phyloP scores from a whole-genome alignment of 768 basidiomycete species.

The Trametes cinnabarina region DNA sequence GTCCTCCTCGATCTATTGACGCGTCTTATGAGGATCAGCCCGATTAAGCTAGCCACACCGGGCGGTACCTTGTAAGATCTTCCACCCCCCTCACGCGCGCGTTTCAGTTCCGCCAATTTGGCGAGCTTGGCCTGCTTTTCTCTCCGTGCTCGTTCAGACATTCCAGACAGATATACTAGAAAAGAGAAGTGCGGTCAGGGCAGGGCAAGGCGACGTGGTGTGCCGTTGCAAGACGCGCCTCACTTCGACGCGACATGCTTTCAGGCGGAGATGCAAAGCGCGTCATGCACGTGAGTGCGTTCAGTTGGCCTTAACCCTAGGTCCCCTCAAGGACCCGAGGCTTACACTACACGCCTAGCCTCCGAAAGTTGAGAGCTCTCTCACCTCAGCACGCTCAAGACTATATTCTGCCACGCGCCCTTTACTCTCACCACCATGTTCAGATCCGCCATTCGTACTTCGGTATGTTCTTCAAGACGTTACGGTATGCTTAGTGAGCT shows the following conservation, averaged over 20 bases:
- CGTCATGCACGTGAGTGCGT: slow-evolving; percentile 16
- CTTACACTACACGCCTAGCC: not conserved
- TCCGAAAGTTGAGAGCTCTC: slow-evolving; percentile 7
- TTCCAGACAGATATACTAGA: slow-evolving; percentile 1
- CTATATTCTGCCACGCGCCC: slow-evolving; percentile 6
- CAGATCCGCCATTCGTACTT: slow-evolving; percentile 43
- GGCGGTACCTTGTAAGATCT: slow-evolving; percentile 56
- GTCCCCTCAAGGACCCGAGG: not conserved
- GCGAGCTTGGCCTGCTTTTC: slow-evolving; percentile 34
- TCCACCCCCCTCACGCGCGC: slow-evolving; percentile 56
- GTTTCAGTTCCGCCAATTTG: slow-evolving; percentile 59
- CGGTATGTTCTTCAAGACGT: slow-evolving; percentile 47
- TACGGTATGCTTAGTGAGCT: not conserved
- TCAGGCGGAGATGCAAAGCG: slow-evolving; percentile 31
- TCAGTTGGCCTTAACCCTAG: slow-evolving; percentile 4
- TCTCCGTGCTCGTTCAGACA: slow-evolving; percentile 30
- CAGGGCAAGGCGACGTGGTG: not conserved
- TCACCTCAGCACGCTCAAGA: slow-evolving; percentile 12
- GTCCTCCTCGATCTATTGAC: slow-evolving; percentile 50
- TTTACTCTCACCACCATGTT: slow-evolving; percentile 38
- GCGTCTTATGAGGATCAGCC: slow-evolving; percentile 5
- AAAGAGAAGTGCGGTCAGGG: not conserved
- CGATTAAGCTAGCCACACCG: slow-evolving; percentile 8
- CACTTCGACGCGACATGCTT: slow-evolving; percentile 25
- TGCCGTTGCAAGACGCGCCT: slow-evolving; percentile 20